Conservation (phyloP, 768 basidiomycete species). For the Tephrocybe rancida region DNA sequence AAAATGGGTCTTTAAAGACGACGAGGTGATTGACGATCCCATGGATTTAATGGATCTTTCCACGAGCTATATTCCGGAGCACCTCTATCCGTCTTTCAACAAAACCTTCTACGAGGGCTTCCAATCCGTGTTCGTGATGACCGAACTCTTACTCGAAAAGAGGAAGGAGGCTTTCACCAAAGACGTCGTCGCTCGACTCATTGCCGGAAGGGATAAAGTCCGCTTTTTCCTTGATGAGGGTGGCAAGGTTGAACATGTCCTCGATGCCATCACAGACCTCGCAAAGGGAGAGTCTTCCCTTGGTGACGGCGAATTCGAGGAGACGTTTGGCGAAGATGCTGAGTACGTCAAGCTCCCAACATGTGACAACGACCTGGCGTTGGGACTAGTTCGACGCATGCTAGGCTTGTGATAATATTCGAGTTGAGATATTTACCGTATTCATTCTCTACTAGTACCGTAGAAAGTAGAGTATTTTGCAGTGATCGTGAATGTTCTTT, state of each 20-base stretch:
- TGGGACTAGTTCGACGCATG: constrained; percentile 25
- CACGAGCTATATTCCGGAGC: constrained; percentile 3
- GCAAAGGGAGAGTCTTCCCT: constrained; percentile 24
- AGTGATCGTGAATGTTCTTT: too few species aligned
- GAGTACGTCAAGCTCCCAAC: constrained; percentile 15
- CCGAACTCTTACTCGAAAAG: constrained; percentile 15
- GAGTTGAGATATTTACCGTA: constrained; percentile 17
- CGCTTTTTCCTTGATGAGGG: constrained; percentile 24
- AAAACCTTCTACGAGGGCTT: constrained; percentile 28
- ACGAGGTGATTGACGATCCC: background rate
- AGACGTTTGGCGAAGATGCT: constrained; percentile 5
- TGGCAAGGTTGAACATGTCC: constrained; percentile 24
- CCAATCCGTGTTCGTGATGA: constrained; percentile 18
- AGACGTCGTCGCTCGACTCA: background rate
- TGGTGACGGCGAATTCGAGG: constrained; percentile 20
- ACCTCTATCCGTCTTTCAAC: constrained; percentile 5
- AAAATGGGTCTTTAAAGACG: background rate
- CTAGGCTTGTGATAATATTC: constrained; percentile 23
- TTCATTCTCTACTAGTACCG: too few species aligned
- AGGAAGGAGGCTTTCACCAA: constrained; percentile 4
- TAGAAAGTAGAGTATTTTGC: too few species aligned
- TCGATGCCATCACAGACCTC: constrained; percentile 26
- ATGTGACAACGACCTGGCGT: constrained; percentile 30
- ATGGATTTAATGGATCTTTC: too few species aligned
- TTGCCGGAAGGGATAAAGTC: background rate